Evolutionary conservation across 1,284 basidiomycete genomes (phyloP), one percentile per base, ranked within the genome.

Genomic region (Ceratobasidium sp.): DNA sequence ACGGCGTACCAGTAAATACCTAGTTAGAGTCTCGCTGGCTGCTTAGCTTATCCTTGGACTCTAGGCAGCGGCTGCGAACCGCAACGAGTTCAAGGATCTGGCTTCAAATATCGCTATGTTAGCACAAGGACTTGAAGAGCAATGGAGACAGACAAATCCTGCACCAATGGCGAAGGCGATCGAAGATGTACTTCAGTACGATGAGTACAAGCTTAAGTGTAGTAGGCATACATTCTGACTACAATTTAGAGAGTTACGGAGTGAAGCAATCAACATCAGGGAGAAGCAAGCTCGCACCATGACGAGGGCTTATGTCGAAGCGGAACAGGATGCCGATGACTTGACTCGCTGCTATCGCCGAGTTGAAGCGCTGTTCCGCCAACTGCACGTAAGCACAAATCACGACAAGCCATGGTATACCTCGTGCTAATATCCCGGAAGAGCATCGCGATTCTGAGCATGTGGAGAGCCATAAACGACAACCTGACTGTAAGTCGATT

Each of bases 401-500:
- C n/a, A 49, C 23, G 44, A 6, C 13, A 53, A 51, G 13, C 28
- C 10, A 26, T 18, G n/a, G n/a, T n/a, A n/a, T n/a, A n/a, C n/a
- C n/a, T n/a, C 56, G 26, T 23, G 42, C 23, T 66, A 20, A 66
- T 7, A 15, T 5, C 26, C 12, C 12, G n/a, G 15, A 23, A 70
- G 51, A 55, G 26, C 15, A 39, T 56, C 26, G 53, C 33, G 18
- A 18, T 40, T 12, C 23, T 70, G 28, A 70, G 53, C 33, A 40
- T 58, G 13, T 70, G 68, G 68, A 70, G 23, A 39, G 53, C 12
- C 12, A 40, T 39, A 10, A 28, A 70, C 53, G 51, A 58, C 5
- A 58, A 23, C 18, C 20, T 55, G 20, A 23, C 23, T 12, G 18
- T 49, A 23, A n/a, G 10, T 55, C 53, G 23, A 55, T 55, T 55